Conservation (phyloP, 306 rosid genomes). For the Comarum palustre region DNA sequence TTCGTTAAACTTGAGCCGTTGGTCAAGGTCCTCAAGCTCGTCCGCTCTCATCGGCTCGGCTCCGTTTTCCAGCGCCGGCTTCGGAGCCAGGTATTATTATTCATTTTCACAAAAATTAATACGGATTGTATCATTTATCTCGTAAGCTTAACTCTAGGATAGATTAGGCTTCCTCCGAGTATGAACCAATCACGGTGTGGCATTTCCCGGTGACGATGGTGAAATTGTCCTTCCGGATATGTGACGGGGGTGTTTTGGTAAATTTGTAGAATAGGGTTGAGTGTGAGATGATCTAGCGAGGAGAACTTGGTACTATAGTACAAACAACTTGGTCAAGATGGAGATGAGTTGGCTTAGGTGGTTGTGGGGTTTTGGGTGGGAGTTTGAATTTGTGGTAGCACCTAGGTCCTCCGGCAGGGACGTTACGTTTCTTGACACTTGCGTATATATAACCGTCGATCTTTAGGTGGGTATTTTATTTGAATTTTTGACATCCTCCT, state of each 20-base stretch:
- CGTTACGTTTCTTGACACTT: not conserved
- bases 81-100: slow-evolving; percentile 49
- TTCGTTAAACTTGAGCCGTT: slow-evolving; percentile 48
- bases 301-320: not conserved
- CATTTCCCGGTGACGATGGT: not conserved
- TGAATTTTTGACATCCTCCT: not conserved
- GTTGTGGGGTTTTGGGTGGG: not conserved
- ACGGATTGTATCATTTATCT: not conserved
- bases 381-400: not conserved
- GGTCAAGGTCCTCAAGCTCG: slow-evolving; percentile 35
- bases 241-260: not conserved
- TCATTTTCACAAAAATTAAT: too few relatives aligned
- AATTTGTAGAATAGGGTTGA: not conserved
- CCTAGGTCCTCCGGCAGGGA: not conserved
- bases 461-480: not conserved
- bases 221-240: not conserved
- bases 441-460: not conserved
- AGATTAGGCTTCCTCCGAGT: not conserved
- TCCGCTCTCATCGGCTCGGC: slow-evolving; percentile 55
- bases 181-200: not conserved
- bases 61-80: slow-evolving; percentile 56
- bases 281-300: not conserved
- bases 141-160: not conserved
- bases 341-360: not conserved
- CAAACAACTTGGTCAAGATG: slow-evolving; percentile 8